Evolutionary conservation across 441 rosid species (phyloP).

Genomic region (Bocquillonia castaneifolia): DNA sequence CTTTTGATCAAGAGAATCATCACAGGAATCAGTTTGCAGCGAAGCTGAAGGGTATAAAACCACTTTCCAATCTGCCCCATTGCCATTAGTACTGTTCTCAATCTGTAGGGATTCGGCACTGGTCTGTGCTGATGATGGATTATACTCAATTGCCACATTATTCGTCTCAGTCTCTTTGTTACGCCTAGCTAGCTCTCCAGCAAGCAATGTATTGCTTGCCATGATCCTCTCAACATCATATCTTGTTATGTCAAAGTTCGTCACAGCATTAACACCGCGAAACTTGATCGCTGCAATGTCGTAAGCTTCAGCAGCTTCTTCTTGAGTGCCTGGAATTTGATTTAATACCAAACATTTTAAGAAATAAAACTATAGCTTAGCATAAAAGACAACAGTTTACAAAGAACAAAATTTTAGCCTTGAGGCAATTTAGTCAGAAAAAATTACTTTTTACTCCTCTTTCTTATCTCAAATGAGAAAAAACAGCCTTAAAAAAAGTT

Average conservation of each 20-base stretch:
- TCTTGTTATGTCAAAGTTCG: slow-evolving; percentile 75
- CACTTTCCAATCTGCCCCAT: slow-evolving; percentile 44
- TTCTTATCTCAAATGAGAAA: slow-evolving; percentile 6
- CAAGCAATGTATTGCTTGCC: slow-evolving; percentile 56
- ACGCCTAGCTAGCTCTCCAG: slow-evolving; percentile 60
- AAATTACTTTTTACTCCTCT: slow-evolving; percentile 10
- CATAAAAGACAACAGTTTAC: neutral
- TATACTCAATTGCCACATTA: slow-evolving; percentile 24
- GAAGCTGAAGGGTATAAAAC: slow-evolving; percentile 31
- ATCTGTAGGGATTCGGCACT: slow-evolving; percentile 25
- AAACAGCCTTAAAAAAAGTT: slow-evolving; percentile 33
- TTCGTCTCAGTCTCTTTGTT: slow-evolving; percentile 33
- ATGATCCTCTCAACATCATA: slow-evolving; percentile 63
- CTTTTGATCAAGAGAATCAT: slow-evolving; percentile 37
- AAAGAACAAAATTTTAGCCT: neutral
- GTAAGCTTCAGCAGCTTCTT: slow-evolving; percentile 97
- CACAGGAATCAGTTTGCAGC: slow-evolving; percentile 12
- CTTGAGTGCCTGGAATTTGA: slow-evolving; percentile 65
- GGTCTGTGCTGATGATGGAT: slow-evolving; percentile 18
- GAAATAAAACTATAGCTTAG: neutral
- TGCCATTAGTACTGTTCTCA: slow-evolving; percentile 17
- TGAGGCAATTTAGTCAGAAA: slow-evolving; percentile 1
- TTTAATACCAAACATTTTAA: neutral
- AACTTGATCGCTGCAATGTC: slow-evolving; percentile 90
- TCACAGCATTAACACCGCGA: slow-evolving; percentile 87